Conservation (phyloP, 2,329 filamentous ascomycete genomes). For the Endoconidiophora polonica region DNA sequence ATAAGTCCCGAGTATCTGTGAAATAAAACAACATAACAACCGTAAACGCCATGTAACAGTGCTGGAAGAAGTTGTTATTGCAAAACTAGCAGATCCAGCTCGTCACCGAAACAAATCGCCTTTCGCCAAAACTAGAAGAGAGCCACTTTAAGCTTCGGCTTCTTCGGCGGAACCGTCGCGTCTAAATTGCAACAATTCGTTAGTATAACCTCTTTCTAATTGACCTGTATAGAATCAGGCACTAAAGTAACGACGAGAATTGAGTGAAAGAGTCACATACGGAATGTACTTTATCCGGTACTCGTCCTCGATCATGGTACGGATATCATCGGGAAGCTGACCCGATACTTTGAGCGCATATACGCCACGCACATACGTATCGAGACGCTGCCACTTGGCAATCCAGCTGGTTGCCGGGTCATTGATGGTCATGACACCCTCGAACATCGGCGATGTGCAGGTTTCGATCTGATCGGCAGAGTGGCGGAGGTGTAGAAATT, state of each 20-base stretch:
- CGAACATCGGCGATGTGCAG: slow-evolving; percentile 92
- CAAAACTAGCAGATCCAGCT: too few relatives aligned
- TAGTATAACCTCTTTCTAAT: neutral
- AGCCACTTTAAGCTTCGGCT: slow-evolving; percentile 23
- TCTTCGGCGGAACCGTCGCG: slow-evolving; percentile 40
- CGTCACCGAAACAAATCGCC: too few relatives aligned
- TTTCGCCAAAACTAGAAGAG: too few relatives aligned
- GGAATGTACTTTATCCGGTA: slow-evolving; percentile 49
- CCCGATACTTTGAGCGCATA: slow-evolving; percentile 94
- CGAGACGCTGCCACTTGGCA: slow-evolving; percentile 86
- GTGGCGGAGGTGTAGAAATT: slow-evolving; percentile 68
- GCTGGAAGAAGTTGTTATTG: too few relatives aligned
- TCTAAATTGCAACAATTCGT: slow-evolving; percentile 19
- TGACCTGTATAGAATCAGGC: slow-evolving; percentile 27
- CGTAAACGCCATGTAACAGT: neutral
- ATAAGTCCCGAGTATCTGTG: neutral
- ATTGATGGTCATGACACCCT: slow-evolving; percentile 72
- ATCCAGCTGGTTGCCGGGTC: slow-evolving; percentile 84
- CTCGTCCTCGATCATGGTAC: slow-evolving; percentile 43
- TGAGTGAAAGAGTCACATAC: slow-evolving; percentile 26
- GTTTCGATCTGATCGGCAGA: slow-evolving; percentile 69
- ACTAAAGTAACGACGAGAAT: too few relatives aligned
- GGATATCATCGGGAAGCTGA: slow-evolving; percentile 50
- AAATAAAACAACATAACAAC: too few relatives aligned
- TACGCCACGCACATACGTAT: slow-evolving; percentile 72